These are phyloP conservation scores for Colletotrichum sp. DNA, from an alignment of 2,329 filamentous ascomycete genomes.

Conservation along the genomic window DNA sequence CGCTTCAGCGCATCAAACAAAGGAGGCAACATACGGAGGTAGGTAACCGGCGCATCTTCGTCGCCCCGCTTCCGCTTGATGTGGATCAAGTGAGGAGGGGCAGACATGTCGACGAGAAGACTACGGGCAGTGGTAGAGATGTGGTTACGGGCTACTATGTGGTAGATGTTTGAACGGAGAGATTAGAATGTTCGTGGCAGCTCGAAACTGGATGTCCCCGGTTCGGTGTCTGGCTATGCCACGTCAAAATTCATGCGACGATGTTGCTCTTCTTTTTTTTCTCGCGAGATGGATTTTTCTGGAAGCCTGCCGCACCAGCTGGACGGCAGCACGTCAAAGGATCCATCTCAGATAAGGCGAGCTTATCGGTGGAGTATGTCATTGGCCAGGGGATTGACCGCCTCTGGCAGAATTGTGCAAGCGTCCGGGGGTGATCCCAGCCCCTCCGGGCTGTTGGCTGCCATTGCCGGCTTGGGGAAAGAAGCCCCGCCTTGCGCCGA, in stretches of 20 bases:
- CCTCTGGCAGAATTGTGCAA: not conserved
- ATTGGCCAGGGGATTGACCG: not conserved
- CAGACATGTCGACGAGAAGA: slow-evolving; percentile 48
- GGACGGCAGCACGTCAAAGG: not conserved
- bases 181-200: not conserved
- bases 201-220: not conserved
- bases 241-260: slow-evolving; percentile 5
- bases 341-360: not conserved
- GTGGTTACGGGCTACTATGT: not conserved
- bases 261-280: not conserved
- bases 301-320: not conserved
- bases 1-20: not conserved
- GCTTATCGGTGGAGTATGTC: not conserved
- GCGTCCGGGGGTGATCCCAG: not conserved
- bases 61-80: slow-evolving; percentile 66
- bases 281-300: slow-evolving; percentile 10
- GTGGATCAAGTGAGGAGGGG: slow-evolving; percentile 63
- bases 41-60: slow-evolving; percentile 57
- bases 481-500: not conserved
- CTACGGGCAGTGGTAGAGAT: not conserved
- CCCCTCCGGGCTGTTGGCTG: not conserved
- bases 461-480: not conserved
- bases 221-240: not conserved
- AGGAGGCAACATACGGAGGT: slow-evolving; percentile 50
- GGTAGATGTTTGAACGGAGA: not conserved